phyloP scores from a whole-genome alignment of 2,329 filamentous ascomycete genomes.

The Pezicula neosporulosa region DNA sequence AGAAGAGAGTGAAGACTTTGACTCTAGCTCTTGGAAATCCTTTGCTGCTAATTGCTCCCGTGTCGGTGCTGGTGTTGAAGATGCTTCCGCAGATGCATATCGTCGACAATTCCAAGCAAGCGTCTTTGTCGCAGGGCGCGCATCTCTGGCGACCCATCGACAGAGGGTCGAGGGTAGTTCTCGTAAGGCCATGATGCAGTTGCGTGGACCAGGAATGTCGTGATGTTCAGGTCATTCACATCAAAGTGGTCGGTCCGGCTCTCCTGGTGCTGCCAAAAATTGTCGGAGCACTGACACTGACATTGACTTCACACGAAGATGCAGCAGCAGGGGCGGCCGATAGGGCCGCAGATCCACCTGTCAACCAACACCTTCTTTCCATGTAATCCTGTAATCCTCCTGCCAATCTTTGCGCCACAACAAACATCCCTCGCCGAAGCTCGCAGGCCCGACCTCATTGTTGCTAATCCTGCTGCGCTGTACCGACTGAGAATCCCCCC shows the following conservation, averaged over 20 bases:
- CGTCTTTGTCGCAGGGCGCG: slow-evolving; percentile 8
- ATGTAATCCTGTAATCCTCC: too few species aligned
- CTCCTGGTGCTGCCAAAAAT: slow-evolving; percentile 4
- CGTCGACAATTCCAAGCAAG: slow-evolving; percentile 16
- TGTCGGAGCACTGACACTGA: not conserved
- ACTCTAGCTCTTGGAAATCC: slow-evolving; percentile 40
- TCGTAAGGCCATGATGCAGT: slow-evolving; percentile 26
- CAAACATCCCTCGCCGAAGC: too few species aligned
- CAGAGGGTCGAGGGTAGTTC: slow-evolving; percentile 25
- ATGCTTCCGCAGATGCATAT: slow-evolving; percentile 24
- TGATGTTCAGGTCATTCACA: slow-evolving; percentile 6
- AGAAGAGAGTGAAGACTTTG: slow-evolving; percentile 37
- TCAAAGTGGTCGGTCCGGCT: not conserved
- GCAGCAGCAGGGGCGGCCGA: too few species aligned
- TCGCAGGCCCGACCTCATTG: too few species aligned
- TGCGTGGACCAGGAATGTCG: slow-evolving; percentile 3
- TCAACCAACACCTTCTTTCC: too few species aligned
- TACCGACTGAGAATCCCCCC: too few species aligned
- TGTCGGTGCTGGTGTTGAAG: slow-evolving; percentile 6
- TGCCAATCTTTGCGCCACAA: too few species aligned
- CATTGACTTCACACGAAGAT: too few species aligned
- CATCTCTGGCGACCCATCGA: slow-evolving; percentile 20
- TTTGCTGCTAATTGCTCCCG: slow-evolving; percentile 13
- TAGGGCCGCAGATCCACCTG: too few species aligned
- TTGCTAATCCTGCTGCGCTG: too few species aligned